Evolutionary conservation across 1,139 yeast species (phyloP), one percentile per base, ranked within the genome.

Genomic region (Pichia cactophila): DNA sequence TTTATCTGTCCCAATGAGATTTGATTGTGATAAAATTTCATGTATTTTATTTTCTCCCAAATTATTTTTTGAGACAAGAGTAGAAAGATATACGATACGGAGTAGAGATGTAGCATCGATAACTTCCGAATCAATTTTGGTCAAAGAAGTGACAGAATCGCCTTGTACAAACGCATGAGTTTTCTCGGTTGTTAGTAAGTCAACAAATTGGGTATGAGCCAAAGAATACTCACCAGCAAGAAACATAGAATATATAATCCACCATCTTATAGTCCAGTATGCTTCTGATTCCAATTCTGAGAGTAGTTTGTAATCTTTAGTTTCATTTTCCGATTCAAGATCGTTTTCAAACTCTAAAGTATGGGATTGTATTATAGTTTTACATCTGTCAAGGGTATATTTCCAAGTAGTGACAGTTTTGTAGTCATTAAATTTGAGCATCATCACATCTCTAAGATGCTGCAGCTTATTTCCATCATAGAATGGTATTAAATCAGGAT

Each of bases 191-290:
- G 45, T 37, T 1, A 31, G 26, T 7, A 49, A 23, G 3, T n/a
- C 43, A 16, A 26, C 6, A 16, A 48, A 51, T 7, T 36, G 20
- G 20, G 23, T 33, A 23, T 45, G 47, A 38, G 37, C 51, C 28
- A 16, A 26, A 14, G 47, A 40, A 39, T 48, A 54, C 33, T 54
- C 45, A 9, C 51, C 52, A 7, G 40, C 17, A 3, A 50, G 31
- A 48, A 54, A 54, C 48, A 48, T 44, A 16, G 54, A 53, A 41
- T 36, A 46, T 11, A 54, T 6, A 5, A 44, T 17, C 43, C 46
- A 33, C 52, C 54, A 52, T 35, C 47, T 47, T 4, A 54, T 45
- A n/a, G 48, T 50, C 48, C 48, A 50, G 33, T 48, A 52, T 4
- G 54, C 49, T 8, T 11, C 23, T 9, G 47, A 47, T 41, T 54